phyloP scores from a whole-genome alignment of 495 filamentous ascomycete genomes.

The Neurospora hispaniola region DNA sequence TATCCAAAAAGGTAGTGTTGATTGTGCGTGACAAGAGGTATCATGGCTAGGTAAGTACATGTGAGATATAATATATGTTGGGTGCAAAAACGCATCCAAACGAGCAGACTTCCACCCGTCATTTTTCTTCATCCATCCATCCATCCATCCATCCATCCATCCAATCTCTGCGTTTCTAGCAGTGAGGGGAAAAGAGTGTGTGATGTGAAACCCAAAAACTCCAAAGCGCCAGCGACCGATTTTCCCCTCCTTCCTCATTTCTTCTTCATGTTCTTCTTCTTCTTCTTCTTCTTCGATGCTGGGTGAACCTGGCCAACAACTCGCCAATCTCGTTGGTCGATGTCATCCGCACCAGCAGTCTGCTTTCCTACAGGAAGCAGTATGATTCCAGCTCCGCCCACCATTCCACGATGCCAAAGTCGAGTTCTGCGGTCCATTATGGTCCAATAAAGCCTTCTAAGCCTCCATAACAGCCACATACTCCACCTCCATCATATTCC shows the following conservation, averaged over 20 bases:
- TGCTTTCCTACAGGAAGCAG: too few species aligned
- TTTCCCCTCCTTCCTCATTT: not conserved
- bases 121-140: too few species aligned
- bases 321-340: not conserved
- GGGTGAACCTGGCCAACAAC: not conserved
- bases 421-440: not conserved
- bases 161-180: too few species aligned
- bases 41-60: too few species aligned
- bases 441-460: slow-evolving; percentile 1
- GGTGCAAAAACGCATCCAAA: too few species aligned
- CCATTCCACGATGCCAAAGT: not conserved
- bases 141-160: too few species aligned
- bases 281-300: not conserved
- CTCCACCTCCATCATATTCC: slow-evolving; percentile 41
- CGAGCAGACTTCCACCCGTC: too few species aligned
- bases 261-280: not conserved
- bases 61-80: too few species aligned
- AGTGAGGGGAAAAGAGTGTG: too few species aligned
- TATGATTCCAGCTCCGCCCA: not conserved
- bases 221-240: not conserved
- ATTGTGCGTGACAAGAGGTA: too few species aligned
- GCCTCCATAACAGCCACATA: slow-evolving; percentile 30
- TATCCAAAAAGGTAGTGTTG: too few species aligned
- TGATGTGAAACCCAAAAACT: too few species aligned
- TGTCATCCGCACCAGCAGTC: not conserved